Base-by-base conservation (phyloP, 1,284 basidiomycete species). In the Porphyrellus sp. region DNA sequence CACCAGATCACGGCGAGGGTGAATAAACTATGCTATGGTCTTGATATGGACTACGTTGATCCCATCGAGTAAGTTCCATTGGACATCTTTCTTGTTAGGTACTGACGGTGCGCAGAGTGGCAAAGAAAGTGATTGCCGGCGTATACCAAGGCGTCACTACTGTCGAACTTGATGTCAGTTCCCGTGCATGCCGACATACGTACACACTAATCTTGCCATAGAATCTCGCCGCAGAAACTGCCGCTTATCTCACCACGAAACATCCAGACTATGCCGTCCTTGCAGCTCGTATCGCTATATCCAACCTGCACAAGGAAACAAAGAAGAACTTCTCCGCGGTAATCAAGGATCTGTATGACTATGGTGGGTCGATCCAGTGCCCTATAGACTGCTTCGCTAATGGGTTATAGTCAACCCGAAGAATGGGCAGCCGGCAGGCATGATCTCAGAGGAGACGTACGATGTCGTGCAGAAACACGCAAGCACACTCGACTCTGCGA, bases 231-330 rank as follows among this genome's bases (percentile, higher is more conserved):
- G 91, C 95, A 6, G 94, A 99, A 76, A 99, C 97, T 4, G 94
- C 97, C 18, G 97, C 97, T 1, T 98, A 91, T 73, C 86, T 98
- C 62, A 98, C 97, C 3, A 98, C 96, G 28, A 91, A 91, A 62
- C 94, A 96, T 70, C 95, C 95, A 12, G 97, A 99, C 72, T 99
- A 99, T 65, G 96, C 97, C 27, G 89, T 99, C 56, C 90, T 99
- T 54, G 97, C 97, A 12, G 97, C 97, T 15, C 92, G 97, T 60
- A 98, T 99, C 52, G 96, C 96, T 56, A 96, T 99, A 67, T 97
- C 93, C 56, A 99, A 99, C 74, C 77, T 99, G 20, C 97, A 99
- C 82, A 99, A 99, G 72, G 96, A 99, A 76, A 99, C 97, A 31
- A 96, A 93, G 77, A 99, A 99, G 79, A 89, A 77, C 63, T 99